Conservation (phyloP, 345 rosid genomes). For the Camelina neglecta region DNA sequence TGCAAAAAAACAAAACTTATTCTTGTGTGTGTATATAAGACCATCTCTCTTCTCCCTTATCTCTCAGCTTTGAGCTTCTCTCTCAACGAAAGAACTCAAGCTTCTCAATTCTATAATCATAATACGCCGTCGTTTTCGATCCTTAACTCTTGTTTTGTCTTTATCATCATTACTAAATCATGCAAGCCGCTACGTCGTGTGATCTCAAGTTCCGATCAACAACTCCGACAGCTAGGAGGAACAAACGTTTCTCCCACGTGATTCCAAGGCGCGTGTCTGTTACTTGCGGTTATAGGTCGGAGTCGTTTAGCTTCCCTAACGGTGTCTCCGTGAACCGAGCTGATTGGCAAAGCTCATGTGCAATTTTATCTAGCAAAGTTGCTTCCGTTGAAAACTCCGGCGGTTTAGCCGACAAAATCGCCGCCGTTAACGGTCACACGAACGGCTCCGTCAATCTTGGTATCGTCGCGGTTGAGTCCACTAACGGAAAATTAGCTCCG, state of each 20-base stretch:
- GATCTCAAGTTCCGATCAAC: constrained; percentile 40
- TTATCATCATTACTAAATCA: constrained; percentile 35
- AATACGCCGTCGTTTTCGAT: background rate
- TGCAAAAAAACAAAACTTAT: background rate
- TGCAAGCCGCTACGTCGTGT: constrained; percentile 31
- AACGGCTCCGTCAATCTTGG: constrained; percentile 57
- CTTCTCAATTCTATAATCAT: constrained; percentile 6
- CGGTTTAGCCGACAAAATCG: constrained; percentile 48
- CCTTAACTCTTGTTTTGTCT: constrained; percentile 39
- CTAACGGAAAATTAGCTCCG: constrained; percentile 20
- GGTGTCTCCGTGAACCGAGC: constrained; percentile 56
- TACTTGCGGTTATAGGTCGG: constrained; percentile 54
- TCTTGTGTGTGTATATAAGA: constrained; percentile 24
- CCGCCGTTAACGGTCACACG: constrained; percentile 64
- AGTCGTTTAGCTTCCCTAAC: constrained; percentile 51
- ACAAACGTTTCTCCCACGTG: constrained; percentile 14
- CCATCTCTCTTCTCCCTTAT: constrained; percentile 2
- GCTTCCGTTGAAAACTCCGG: constrained; percentile 52
- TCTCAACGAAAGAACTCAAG: constrained; percentile 38
- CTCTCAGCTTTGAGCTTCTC: constrained; percentile 44
- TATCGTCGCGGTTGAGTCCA: constrained; percentile 55
- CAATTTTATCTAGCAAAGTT: constrained; percentile 72
- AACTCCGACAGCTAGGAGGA: background rate
- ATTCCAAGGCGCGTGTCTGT: constrained; percentile 32
- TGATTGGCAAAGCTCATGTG: constrained; percentile 90